phyloP scores from a whole-genome alignment of 352 stramenopile species.

The Elongisporangium prolatum region DNA sequence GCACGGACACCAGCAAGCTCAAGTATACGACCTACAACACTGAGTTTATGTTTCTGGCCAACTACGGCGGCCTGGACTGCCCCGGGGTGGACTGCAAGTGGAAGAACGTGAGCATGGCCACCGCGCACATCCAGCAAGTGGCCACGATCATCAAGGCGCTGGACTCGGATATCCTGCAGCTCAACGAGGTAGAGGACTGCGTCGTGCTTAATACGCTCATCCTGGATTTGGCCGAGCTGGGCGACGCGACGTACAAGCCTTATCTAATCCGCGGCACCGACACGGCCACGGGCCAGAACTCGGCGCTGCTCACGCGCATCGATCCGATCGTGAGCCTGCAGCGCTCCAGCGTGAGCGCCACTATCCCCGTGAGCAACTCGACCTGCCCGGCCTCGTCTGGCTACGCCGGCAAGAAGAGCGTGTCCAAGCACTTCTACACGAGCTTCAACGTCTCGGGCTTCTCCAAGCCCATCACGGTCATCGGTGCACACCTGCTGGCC shows the following conservation, averaged over 20 bases:
- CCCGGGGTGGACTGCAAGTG: slow-evolving; percentile 18
- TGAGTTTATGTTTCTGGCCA: slow-evolving; percentile 20
- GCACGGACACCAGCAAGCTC: slow-evolving; percentile 22
- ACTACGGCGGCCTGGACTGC: slow-evolving; percentile 14
- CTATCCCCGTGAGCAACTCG: slow-evolving; percentile 16
- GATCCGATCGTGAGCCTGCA: slow-evolving; percentile 16
- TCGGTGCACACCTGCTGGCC: slow-evolving; percentile 17
- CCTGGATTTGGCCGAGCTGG: slow-evolving; percentile 6
- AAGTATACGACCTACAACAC: slow-evolving; percentile 28
- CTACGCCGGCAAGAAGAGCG: slow-evolving; percentile 7
- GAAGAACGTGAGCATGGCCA: slow-evolving; percentile 11
- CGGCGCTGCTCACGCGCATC: slow-evolving; percentile 21
- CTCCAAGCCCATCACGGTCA: slow-evolving; percentile 21
- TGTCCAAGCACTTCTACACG: too few species aligned
- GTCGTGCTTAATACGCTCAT: slow-evolving; percentile 11
- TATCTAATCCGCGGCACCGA: slow-evolving; percentile 29
- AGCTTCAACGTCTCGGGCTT: slow-evolving; percentile 15
- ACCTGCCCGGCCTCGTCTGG: slow-evolving; percentile 11
- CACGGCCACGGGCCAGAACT: slow-evolving; percentile 24
- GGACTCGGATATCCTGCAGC: slow-evolving; percentile 24
- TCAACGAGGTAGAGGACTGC: slow-evolving; percentile 25
- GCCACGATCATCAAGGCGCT: slow-evolving; percentile 15
- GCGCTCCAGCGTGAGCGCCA: slow-evolving; percentile 6
- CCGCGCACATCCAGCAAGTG: slow-evolving; percentile 19
- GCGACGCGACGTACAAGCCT: slow-evolving; percentile 20